Conservation (phyloP, 305 asterid species). For the Solanum hybrid region DNA sequence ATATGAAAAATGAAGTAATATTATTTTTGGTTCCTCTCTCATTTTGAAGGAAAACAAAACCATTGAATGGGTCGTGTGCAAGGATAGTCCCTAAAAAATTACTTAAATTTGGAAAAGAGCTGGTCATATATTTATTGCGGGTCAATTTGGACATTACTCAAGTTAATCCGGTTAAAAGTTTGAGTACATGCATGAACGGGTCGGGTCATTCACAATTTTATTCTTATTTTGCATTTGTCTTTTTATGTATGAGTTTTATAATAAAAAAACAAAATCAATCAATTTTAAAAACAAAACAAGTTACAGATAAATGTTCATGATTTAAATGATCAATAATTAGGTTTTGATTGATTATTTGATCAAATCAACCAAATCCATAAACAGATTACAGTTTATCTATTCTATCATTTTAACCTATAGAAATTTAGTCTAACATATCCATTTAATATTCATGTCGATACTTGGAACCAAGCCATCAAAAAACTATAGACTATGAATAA, state of each 20-base stretch:
- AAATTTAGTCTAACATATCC: not conserved
- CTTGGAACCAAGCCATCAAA: not conserved
- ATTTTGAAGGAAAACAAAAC: not conserved
- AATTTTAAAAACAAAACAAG: not conserved
- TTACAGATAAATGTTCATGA: not conserved
- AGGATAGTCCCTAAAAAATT: not conserved
- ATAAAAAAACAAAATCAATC: not conserved
- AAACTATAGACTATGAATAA: not conserved
- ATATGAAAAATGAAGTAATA: not conserved
- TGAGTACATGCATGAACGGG: not conserved
- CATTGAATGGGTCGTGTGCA: not conserved
- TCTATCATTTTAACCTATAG: not conserved
- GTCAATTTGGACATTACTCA: not conserved
- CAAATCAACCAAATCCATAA: not conserved
- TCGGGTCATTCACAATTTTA: not conserved
- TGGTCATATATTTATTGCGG: not conserved
- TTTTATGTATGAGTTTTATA: not conserved
- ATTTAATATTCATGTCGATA: not conserved
- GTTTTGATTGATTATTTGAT: not conserved
- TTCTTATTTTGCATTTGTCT: not conserved
- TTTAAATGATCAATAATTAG: not conserved
- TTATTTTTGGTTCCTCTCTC: not conserved
- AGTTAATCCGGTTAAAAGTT: not conserved
- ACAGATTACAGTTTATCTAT: not conserved
- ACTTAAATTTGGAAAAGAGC: not conserved